Evolutionary conservation across 768 basidiomycete species (phyloP), one percentile per base, ranked within the genome.

Genomic region (Lactarius trivialis): DNA sequence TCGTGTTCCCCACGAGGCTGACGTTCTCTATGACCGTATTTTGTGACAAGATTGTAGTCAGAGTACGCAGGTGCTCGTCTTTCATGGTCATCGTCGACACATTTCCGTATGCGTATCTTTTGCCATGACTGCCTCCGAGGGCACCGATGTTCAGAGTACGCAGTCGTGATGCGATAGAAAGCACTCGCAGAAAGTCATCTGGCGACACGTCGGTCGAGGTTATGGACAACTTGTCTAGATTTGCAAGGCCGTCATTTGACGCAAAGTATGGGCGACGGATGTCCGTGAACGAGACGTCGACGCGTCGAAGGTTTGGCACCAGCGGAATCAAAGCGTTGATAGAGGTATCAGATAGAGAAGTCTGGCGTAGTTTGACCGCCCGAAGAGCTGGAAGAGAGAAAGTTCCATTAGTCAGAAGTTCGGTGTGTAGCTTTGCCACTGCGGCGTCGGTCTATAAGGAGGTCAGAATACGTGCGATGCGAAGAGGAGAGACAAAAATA

Each of bases 201-300:
- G 73, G 71, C 0, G 78, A 70, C 3, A 82, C 71, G 3, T 69
- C 69, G 0, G 84, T 85, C 4, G 85, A 85, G 1, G 84, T 85
- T 28, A 89, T 70, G 2, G 80, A 81, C n/a, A 89, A 73, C 67
- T 89, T 89, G 65, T 84, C 80, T 32, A 89, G 71, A 4, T 68
- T 49, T 33, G 58, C n/a, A 2, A 64, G 33, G 45, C 62, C 21
- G 26, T 52, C 39, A 17, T 41, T 28, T 37, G 69, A 49, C 8
- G 68, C 49, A 19, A 21, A 33, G 4, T 69, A 61, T n/a, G 74
- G 74, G 48, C 77, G 80, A 50, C 74, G 80, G 34, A 85, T 69
- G 15, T 67, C 67, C 2, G 86, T 89, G 72, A 86, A 89, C 6
- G 88, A 88, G 17, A 85, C 66, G 64, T 89, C 88, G 15, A 89